phyloP scores from a whole-genome alignment of 2,329 filamentous ascomycete species.

The Neoarthrinium moseri region DNA sequence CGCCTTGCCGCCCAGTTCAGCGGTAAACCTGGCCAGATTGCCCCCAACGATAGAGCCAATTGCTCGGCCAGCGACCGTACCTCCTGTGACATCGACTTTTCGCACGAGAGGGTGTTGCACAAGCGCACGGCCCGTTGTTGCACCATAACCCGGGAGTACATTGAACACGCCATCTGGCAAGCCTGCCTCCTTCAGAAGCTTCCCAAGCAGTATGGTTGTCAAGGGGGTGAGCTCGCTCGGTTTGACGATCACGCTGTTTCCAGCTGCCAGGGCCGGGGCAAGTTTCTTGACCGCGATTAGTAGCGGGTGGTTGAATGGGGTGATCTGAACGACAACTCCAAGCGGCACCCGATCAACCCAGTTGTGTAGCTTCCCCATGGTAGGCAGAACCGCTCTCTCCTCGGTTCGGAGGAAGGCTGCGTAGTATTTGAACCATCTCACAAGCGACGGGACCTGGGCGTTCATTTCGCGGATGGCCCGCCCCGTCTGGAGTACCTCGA shows the following conservation, averaged over 20 bases:
- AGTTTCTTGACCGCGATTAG: constrained; percentile 60
- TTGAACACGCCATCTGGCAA: constrained; percentile 70
- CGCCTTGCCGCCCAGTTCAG: constrained; percentile 71
- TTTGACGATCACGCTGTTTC: constrained; percentile 61
- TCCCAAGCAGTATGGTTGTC: constrained; percentile 58
- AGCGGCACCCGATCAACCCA: constrained; percentile 54
- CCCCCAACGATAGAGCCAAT: constrained; percentile 65
- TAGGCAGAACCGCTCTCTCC: constrained; percentile 65
- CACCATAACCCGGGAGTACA: constrained; percentile 56
- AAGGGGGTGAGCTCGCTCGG: constrained; percentile 63
- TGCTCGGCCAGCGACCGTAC: constrained; percentile 66
- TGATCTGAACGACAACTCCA: constrained; percentile 57
- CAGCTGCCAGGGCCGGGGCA: constrained; percentile 58
- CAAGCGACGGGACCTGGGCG: constrained; percentile 64
- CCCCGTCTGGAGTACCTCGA: constrained; percentile 69
- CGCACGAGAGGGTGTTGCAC: constrained; percentile 50
- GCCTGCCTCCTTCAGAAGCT: constrained; percentile 63
- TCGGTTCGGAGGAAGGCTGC: constrained; percentile 66
- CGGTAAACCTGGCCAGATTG: constrained; percentile 68
- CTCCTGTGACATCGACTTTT: constrained; percentile 75
- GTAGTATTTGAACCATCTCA: constrained; percentile 72
- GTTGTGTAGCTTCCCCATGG: constrained; percentile 58
- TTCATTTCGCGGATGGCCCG: constrained; percentile 68
- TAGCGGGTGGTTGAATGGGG: constrained; percentile 59
- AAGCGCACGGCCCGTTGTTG: constrained; percentile 50